Base-by-base conservation (phyloP, 345 rosid species). In the Gossypium bickii region DNA sequence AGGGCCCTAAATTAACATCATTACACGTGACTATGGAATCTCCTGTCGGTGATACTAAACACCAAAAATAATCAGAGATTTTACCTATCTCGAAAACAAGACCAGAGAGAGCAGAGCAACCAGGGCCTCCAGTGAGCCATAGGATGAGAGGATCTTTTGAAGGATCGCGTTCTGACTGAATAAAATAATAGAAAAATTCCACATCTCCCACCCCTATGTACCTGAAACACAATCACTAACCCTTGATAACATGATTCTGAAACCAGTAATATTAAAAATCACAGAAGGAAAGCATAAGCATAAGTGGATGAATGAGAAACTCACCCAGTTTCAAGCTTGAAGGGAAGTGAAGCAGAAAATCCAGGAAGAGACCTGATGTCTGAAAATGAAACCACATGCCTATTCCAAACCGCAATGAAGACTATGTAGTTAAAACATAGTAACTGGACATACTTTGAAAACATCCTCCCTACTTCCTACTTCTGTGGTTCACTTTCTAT, bases 311-410 rank as follows among this genome's bases (percentile, higher is more conserved):
- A 45, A 45, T 8, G 63, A 57, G 25, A 29, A 49, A 16, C 83
- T 58, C 13, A 82, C 88, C 90, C 90, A 3, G 89, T 85, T 79
- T 87, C 85, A 48, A 87, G 86, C 73, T 84, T 78, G 79, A 87
- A 87, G 17, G 86, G 87, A 82, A 87, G 89, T 17, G 79, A 64
- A 9, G 75, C 84, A 16, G 75, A 64, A 71, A 82, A 87, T 20
- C 86, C 86, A 71, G 90, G 87, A 18, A 85, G 82, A 72, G 59
- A 41, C 18, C n/a, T 78, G 24, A 87, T 15, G 48, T 62, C 73
- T 12, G 83, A 78, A 60, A 71, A 71, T 43, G 83, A 78, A 52
- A 70, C 29, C 4, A 60, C 47, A 55, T 73, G 34, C 12, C 53
- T 27, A 34, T 11, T 24, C 41, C 69, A 72, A 6, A 56, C 2